phyloP scores from a whole-genome alignment of 1,139 yeast genomes.

The Suhomyces terraborum region DNA sequence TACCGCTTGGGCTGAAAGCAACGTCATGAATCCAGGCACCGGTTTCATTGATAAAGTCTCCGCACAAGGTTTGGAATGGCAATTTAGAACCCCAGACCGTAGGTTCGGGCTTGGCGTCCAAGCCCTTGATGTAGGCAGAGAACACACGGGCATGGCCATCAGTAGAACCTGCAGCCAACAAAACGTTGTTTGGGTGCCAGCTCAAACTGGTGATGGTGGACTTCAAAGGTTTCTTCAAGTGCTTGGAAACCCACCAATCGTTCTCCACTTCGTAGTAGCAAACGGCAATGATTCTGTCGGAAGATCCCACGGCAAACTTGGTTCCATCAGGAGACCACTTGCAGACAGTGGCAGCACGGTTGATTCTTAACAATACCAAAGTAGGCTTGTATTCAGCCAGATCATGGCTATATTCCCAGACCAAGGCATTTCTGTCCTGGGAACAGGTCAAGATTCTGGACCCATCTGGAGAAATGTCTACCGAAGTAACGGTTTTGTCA shows the following conservation, averaged over 20 bases:
- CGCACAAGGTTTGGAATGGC: slow-evolving; percentile 93
- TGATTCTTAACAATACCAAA: slow-evolving; percentile 85
- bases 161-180: slow-evolving; percentile 89
- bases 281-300: slow-evolving; percentile 91
- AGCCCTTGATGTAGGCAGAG: slow-evolving; percentile 87
- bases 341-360: slow-evolving; percentile 91
- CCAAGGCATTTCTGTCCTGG: slow-evolving; percentile 96
- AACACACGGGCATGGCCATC: slow-evolving; percentile 95
- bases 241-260: slow-evolving; percentile 99
- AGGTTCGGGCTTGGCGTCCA: slow-evolving; percentile 81
- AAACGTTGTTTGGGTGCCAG: slow-evolving; percentile 95
- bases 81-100: slow-evolving; percentile 92
- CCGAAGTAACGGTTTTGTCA: slow-evolving; percentile 93
- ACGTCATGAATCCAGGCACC: slow-evolving; percentile 96
- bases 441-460: slow-evolving; percentile 89
- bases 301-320: slow-evolving; percentile 96
- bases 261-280: slow-evolving; percentile 95
- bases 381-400: slow-evolving; percentile 75
- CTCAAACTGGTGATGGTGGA: slow-evolving; percentile 82
- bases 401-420: slow-evolving; percentile 70
- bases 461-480: slow-evolving; percentile 88
- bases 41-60: slow-evolving; percentile 73
- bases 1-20: slow-evolving; percentile 78
- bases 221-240: slow-evolving; percentile 88
- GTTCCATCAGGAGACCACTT: slow-evolving; percentile 91